phyloP scores from a whole-genome alignment of 345 rosid genomes.

The Eucalyptus urophylla region DNA sequence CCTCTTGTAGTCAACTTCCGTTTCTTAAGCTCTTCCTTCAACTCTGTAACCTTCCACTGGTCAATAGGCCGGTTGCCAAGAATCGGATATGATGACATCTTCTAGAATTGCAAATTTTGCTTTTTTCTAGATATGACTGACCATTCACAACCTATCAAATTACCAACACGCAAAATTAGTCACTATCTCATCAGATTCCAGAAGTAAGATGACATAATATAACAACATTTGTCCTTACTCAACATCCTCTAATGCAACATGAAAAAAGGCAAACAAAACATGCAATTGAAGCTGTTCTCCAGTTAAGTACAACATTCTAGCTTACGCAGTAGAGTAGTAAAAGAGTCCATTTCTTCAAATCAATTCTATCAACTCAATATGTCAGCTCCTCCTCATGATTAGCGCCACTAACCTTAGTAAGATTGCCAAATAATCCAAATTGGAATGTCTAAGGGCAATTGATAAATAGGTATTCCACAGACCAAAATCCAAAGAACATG shows the following conservation, averaged over 20 bases:
- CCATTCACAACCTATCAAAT: not conserved
- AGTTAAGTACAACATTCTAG: not conserved
- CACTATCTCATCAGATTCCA: not conserved
- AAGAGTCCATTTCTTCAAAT: not conserved
- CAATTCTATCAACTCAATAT: not conserved
- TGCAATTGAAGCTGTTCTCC: not conserved
- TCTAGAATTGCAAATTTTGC: constrained; percentile 13
- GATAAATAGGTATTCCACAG: not conserved
- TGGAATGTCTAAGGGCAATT: not conserved
- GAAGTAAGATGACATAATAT: not conserved
- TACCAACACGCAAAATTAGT: not conserved
- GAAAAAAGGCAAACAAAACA: not conserved
- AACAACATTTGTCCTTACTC: not conserved
- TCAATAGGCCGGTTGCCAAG: constrained; percentile 72
- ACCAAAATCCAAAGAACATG: not conserved
- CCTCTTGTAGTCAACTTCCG: constrained; percentile 58
- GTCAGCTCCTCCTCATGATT: not conserved
- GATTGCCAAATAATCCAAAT: not conserved
- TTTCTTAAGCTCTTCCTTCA: constrained; percentile 90
- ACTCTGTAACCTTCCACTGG: constrained; percentile 88
- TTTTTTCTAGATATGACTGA: constrained; percentile 1
- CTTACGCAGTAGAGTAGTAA: not conserved
- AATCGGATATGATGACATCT: constrained; percentile 70
- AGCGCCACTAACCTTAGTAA: not conserved
- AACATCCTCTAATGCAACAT: not conserved